phyloP scores from a whole-genome alignment of 495 filamentous ascomycete genomes.

The Apodospora peruviana region DNA sequence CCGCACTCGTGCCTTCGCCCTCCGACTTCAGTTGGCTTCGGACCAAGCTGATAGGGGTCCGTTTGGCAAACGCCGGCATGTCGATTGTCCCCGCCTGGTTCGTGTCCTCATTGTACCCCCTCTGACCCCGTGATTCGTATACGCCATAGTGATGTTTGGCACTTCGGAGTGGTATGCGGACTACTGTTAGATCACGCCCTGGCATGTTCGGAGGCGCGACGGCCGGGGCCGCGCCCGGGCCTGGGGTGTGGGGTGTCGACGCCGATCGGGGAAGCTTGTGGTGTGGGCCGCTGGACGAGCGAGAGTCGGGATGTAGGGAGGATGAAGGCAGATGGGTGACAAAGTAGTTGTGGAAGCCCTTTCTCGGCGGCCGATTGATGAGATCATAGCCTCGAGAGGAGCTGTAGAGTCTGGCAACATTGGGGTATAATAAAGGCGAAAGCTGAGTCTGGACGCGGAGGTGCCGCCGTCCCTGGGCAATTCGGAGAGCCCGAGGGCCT shows the following conservation, averaged over 20 bases:
- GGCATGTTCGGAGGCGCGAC: conserved; percentile 51
- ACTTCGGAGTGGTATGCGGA: conserved; percentile 88
- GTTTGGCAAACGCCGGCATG: conserved; percentile 85
- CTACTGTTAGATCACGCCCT: conserved; percentile 82
- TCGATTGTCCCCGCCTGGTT: conserved; percentile 93
- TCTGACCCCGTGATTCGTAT: conserved; percentile 68
- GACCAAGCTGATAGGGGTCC: conserved; percentile 65
- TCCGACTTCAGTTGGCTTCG: conserved; percentile 32
- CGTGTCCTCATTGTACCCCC: conserved; percentile 87
- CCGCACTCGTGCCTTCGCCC: conserved; percentile 57
- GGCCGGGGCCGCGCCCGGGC: conserved; percentile 49
- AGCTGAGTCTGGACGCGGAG: conserved; percentile 8
- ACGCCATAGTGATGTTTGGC: conserved; percentile 96
- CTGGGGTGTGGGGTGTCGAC: conserved; percentile 69
- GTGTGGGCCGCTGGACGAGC: conserved; percentile 51
- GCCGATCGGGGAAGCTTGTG: conserved; percentile 81
- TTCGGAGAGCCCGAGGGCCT: conserved; percentile 7
- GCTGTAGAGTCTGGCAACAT: conserved; percentile 7
- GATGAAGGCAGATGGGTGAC: conserved; percentile 91
- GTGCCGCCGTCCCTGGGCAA: conserved; percentile 10
- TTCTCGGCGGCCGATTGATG: conserved; percentile 27
- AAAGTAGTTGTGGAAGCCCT: conserved; percentile 90
- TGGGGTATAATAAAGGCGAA: conserved; percentile 8
- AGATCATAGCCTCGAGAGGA: background rate
- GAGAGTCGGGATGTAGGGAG: conserved; percentile 85